Evolutionary conservation across 2,329 filamentous ascomycete genomes (phyloP).

Genomic region (Trichothecium sympodiale): DNA sequence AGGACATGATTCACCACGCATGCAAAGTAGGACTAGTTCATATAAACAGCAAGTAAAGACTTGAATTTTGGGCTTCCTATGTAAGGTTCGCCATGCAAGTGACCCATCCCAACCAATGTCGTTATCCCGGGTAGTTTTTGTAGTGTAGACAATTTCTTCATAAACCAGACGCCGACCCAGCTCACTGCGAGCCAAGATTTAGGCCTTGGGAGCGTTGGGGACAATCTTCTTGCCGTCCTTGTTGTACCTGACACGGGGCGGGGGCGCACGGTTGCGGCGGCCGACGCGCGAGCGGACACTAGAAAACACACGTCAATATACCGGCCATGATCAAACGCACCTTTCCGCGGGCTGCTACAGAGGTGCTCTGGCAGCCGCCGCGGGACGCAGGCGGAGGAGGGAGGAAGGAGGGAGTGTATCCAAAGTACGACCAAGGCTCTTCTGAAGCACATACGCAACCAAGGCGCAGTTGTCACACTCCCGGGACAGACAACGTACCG

Average conservation of each 20-base stretch:
- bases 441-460: conserved; percentile 39
- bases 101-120: too few species aligned
- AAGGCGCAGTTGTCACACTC: conserved; percentile 47
- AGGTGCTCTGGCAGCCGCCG: background rate
- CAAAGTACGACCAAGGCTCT: conserved; percentile 48
- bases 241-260: conserved; percentile 97
- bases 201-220: conserved; percentile 47
- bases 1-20: too few species aligned
- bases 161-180: conserved; percentile 26
- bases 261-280: conserved; percentile 97
- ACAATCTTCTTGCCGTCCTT: conserved; percentile 99
- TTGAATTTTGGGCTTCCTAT: too few species aligned
- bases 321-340: conserved; percentile 15
- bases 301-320: conserved; percentile 28
- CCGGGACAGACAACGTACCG: conserved; percentile 67
- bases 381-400: conserved; percentile 5
- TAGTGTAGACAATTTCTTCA: conserved; percentile 3
- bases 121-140: too few species aligned
- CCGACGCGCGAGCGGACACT: conserved; percentile 96
- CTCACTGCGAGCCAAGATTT: conserved; percentile 10
- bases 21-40: too few species aligned
- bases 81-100: too few species aligned
- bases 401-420: conserved; percentile 19
- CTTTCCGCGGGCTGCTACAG: conserved; percentile 4
- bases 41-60: too few species aligned